Evolutionary conservation across 495 filamentous ascomycete species (phyloP).

Genomic region (Chaetomidium leptoderma): DNA sequence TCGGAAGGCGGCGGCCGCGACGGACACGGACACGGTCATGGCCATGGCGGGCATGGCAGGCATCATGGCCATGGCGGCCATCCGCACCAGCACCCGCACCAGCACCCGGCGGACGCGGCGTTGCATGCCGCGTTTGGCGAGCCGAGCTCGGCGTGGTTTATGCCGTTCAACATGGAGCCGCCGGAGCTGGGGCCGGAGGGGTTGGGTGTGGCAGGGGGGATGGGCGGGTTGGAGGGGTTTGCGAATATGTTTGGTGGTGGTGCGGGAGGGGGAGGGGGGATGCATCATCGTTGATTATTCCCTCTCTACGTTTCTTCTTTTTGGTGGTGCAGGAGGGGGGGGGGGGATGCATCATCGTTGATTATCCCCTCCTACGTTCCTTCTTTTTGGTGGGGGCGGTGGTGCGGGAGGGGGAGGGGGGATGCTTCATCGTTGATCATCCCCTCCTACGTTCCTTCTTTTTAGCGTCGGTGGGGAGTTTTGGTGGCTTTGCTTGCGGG

Average conservation of each 20-base stretch:
- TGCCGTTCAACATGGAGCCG: constrained; percentile 89
- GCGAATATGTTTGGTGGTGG: constrained; percentile 38
- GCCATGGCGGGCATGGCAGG: neutral
- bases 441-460: neutral
- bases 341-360: too few relatives aligned
- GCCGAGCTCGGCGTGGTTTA: constrained; percentile 80
- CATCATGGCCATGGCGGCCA: neutral
- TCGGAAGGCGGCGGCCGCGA: neutral
- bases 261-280: constrained; percentile 25
- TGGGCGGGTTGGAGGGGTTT: constrained; percentile 37
- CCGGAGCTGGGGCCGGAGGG: constrained; percentile 53
- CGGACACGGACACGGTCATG: constrained; percentile 15
- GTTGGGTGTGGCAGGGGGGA: constrained; percentile 29
- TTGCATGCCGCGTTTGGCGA: constrained; percentile 36
- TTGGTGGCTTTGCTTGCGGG: neutral
- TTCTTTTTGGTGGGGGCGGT: too few relatives aligned
- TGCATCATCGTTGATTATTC: constrained; percentile 24
- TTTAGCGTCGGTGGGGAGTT: neutral
- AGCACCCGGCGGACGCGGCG: constrained; percentile 22
- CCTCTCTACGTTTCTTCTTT: too few relatives aligned
- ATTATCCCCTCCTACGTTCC: too few relatives aligned
- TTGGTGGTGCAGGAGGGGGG: neutral
- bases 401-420: neutral
- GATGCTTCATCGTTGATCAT: neutral
- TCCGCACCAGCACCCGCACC: neutral